Conservation (phyloP, 768 basidiomycete species). For the Lyophyllum shimeji region DNA sequence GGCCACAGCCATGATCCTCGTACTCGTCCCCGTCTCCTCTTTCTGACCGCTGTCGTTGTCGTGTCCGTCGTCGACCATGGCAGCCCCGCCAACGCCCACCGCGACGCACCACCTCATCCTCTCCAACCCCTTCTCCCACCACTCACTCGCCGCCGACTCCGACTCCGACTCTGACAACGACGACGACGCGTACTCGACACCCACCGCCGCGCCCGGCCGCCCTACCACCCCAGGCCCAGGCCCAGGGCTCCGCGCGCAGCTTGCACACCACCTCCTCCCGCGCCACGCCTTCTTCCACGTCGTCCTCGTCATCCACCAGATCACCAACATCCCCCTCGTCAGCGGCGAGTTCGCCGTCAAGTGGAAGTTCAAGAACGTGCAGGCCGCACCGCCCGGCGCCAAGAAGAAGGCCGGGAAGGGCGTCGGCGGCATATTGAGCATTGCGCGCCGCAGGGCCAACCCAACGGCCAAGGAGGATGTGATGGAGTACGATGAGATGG, state of each 20-base stretch:
- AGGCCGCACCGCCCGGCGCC: slow-evolving; percentile 28
- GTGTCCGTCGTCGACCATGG: too few relatives aligned
- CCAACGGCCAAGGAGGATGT: slow-evolving; percentile 23
- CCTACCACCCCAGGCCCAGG: not conserved
- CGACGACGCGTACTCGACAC: slow-evolving; percentile 8
- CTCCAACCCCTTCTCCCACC: slow-evolving; percentile 15
- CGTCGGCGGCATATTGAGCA: slow-evolving; percentile 33
- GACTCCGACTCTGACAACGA: slow-evolving; percentile 4
- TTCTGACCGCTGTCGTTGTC: not conserved
- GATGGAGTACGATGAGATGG: slow-evolving; percentile 13
- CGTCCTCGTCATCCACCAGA: slow-evolving; percentile 60
- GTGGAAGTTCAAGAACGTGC: slow-evolving; percentile 70
- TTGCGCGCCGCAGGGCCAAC: slow-evolving; percentile 29
- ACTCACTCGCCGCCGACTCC: not conserved
- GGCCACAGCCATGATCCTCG: too few relatives aligned
- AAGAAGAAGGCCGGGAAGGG: slow-evolving; percentile 27
- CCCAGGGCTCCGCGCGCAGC: slow-evolving; percentile 51
- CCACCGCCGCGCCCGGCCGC: slow-evolving; percentile 11
- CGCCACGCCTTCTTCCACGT: slow-evolving; percentile 68
- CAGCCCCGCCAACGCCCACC: not conserved
- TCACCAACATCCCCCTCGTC: slow-evolving; percentile 71
- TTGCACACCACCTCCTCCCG: slow-evolving; percentile 56
- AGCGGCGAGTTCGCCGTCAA: slow-evolving; percentile 66
- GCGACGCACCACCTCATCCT: slow-evolving; percentile 13
- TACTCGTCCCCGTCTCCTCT: not conserved